Evolutionary conservation across 495 filamentous ascomycete genomes (phyloP).

Genomic region (Penicillium daleae): DNA sequence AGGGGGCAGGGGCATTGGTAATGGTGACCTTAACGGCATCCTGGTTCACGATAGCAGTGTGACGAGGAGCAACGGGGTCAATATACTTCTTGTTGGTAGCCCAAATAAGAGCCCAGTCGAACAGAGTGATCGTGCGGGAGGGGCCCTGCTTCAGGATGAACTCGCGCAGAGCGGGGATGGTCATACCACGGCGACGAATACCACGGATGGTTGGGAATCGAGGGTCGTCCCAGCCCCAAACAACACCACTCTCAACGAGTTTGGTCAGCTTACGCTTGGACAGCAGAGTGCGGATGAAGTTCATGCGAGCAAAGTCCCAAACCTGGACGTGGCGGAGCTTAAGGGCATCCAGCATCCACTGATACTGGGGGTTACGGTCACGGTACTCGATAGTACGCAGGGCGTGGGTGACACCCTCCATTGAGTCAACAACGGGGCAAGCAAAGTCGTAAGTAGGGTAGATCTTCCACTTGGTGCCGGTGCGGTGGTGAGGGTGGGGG

Average conservation of each 20-base stretch:
- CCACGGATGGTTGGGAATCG: slow-evolving; percentile 94
- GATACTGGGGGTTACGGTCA: slow-evolving; percentile 95
- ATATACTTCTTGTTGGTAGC: slow-evolving; percentile 95
- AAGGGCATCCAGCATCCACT: slow-evolving; percentile 90
- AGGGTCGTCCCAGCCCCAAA: slow-evolving; percentile 94
- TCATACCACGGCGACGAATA: slow-evolving; percentile 88
- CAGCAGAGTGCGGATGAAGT: slow-evolving; percentile 87
- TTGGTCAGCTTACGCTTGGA: slow-evolving; percentile 96
- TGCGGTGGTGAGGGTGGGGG: slow-evolving; percentile 82
- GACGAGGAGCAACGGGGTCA: slow-evolving; percentile 82
- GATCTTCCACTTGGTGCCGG: slow-evolving; percentile 86
- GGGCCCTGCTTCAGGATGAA: slow-evolving; percentile 95
- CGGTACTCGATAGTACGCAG: slow-evolving; percentile 96
- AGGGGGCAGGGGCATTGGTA: slow-evolving; percentile 67
- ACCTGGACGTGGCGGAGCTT: slow-evolving; percentile 87
- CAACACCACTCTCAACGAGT: slow-evolving; percentile 81
- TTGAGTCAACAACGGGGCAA: slow-evolving; percentile 86
- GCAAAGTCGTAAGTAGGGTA: slow-evolving; percentile 97
- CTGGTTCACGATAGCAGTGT: slow-evolving; percentile 76
- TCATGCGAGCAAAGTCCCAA: slow-evolving; percentile 98
- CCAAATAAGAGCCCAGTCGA: slow-evolving; percentile 93
- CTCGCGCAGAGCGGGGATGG: slow-evolving; percentile 81
- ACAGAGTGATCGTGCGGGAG: slow-evolving; percentile 82
- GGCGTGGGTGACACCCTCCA: slow-evolving; percentile 94
- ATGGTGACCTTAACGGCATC: slow-evolving; percentile 69